Evolutionary conservation across 345 rosid genomes (phyloP).

Genomic region (Cardamine resedifolia): DNA sequence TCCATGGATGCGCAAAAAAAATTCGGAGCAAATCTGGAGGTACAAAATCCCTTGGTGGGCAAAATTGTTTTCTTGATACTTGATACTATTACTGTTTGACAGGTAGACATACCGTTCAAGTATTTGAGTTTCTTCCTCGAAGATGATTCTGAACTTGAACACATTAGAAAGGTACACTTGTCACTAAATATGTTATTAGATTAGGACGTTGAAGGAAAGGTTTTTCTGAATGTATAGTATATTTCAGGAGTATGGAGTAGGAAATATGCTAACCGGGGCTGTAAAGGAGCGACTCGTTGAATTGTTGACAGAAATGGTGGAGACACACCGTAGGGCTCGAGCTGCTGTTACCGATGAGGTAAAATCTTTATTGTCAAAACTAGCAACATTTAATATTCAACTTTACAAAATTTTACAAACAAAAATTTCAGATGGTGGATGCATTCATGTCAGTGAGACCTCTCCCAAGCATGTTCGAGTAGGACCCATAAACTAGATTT

Average conservation of each 20-base stretch:
- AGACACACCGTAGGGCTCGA: slow-evolving; percentile 62
- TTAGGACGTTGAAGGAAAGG: neutral
- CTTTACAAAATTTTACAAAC: too few species aligned
- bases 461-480: slow-evolving; percentile 80
- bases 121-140: slow-evolving; percentile 69
- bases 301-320: slow-evolving; percentile 62
- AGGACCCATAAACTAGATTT: neutral
- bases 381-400: too few species aligned
- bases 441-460: slow-evolving; percentile 91
- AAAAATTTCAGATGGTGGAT: slow-evolving; percentile 68
- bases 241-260: slow-evolving; percentile 62
- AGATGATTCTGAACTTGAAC: slow-evolving; percentile 70
- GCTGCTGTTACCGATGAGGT: slow-evolving; percentile 72
- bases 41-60: slow-evolving; percentile 22
- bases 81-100: slow-evolving; percentile 9
- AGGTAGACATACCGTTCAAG: slow-evolving; percentile 82
- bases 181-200: neutral
- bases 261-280: slow-evolving; percentile 64
- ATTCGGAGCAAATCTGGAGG: slow-evolving; percentile 88
- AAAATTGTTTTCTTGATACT: neutral
- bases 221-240: neutral
- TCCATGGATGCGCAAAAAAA: slow-evolving; percentile 52
- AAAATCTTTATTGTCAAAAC: slow-evolving; percentile 6
- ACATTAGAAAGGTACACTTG: slow-evolving; percentile 54
- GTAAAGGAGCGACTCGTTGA: slow-evolving; percentile 59